Evolutionary conservation across 2,329 filamentous ascomycete species (phyloP), one percentile per base, ranked within the genome.

Genomic region (Pseudogymnoascus sp.): DNA sequence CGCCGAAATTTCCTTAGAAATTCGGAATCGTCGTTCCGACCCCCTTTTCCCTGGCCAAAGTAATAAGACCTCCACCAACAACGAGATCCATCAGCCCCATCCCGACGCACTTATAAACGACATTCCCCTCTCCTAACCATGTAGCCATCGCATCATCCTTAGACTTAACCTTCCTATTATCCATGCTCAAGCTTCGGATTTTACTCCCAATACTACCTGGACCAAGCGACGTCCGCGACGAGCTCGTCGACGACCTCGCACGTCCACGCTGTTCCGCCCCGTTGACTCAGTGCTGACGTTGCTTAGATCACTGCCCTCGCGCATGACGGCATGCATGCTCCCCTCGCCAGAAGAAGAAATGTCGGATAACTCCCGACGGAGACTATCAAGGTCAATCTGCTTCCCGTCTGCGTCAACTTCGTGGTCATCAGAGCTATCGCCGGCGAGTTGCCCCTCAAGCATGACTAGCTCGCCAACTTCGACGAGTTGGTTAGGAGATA

Each of bases 401-500:
- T 40, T 41, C 16, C 16, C 58, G 5, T 40, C 58, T 60, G 35
- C 8, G n/a, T 28, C 35, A 40, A 59, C 23, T 18, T 40, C 33
- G 18, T 33, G 33, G 33, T 18, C 58, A 31, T 38, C 33, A 1
- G 31, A 38, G 31, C 21, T 23, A 3, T 59, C 31, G 5, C 35
- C 58, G n/a, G 35, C 38, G 6, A 60, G 58, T 18, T 60, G 35
- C 14, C 12, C 70, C 68, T 81, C 79, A 31, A 87, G 78, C 81
- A 87, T 85, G 11, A 85, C 82, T 3, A 97, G 78, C 72, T 97
- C 93, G 3, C 93, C 93, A 1, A 97, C 78, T 74, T 97, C 93
- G 0, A 96, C 90, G 3, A 97, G 82, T 68, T 96, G 88, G 52
- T 86, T 82, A 0, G 90, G 86, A 21, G 80, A 80, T 28, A 97